Evolutionary conservation across 805 yeast genomes (phyloP), one percentile per base, ranked within the genome.

Genomic region (Sugiyamaella boreocaroliniensis): DNA sequence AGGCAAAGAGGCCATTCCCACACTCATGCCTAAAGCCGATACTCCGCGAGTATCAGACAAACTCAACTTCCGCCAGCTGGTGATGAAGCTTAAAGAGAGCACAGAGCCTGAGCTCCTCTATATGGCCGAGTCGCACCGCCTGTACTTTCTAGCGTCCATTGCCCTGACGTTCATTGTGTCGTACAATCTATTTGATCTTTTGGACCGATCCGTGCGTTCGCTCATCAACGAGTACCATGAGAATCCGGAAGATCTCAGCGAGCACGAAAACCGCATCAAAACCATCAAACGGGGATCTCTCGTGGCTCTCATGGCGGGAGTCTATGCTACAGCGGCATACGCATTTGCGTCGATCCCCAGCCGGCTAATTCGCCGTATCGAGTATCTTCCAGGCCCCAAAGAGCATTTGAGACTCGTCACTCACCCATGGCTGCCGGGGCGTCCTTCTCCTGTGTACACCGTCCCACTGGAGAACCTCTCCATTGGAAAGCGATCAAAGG

Each of bases 41-140:
- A 87, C 85, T 10, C 96, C 96, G 9, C 77, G 81, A 37, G 86
- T 86, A 2, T 80, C 85, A 1, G 75, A 76, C 40, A 61, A 67
- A 26, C 68, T 78, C 62, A 73, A 81, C 4, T 77, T 88, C 58
- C 70, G 79, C 6, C 83, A 83, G 64, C 81, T 88, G 69, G 71
- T 84, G 60, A 76, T 76, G 52, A 75, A 78, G 10, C 69, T 87
- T 55, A 72, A 76, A 54, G 69, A 71, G 41, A 79, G 82, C 59
- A 69, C 68, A 11, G 75, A 77, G 47, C 92, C 92, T 0, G 95
- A 86, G 62, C 71, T 87, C 50, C 75, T 87, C 44, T 88, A 87
- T 68, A 92, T 86, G 71, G 81, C 89, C 22, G 95, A 88, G 68
- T 86, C 93, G 0, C 95, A 88, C 64, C 72, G 85, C 52, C 72